Percentiles rank a stretch among this genome's conserved stretches.
phyloP scores from a whole-genome alignment of 129 eudicot species.

The Calendula officinalis region DNA sequence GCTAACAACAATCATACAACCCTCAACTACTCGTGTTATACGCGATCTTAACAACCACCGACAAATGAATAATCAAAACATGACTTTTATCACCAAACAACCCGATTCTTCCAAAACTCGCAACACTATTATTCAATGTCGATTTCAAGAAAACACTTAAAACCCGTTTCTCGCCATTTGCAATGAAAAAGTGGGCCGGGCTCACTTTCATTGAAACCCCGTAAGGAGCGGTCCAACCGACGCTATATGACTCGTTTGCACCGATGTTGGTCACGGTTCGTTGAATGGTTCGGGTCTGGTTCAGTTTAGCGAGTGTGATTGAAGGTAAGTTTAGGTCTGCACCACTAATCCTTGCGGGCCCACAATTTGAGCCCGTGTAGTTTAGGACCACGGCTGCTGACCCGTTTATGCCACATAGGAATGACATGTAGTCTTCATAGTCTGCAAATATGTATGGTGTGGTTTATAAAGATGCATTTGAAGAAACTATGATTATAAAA shows the following conservation, averaged over 20 bases:
- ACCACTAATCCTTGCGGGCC: slow-evolving; percentile 38
- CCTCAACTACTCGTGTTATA: slow-evolving; percentile 47
- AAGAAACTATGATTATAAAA: no score
- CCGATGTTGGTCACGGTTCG: slow-evolving; percentile 67
- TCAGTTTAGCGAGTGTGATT: slow-evolving; percentile 65
- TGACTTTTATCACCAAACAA: slow-evolving; percentile 80
- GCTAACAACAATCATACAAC: not conserved
- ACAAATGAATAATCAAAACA: slow-evolving; percentile 63
- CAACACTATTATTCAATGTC: slow-evolving; percentile 48
- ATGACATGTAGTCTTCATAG: slow-evolving; percentile 74
- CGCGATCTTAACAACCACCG: slow-evolving; percentile 54
- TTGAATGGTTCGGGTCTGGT: slow-evolving; percentile 52
- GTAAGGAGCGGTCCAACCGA: slow-evolving; percentile 82
- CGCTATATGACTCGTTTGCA: slow-evolving; percentile 63
- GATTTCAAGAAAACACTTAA: slow-evolving; percentile 50
- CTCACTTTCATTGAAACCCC: slow-evolving; percentile 70
- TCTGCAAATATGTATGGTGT: slow-evolving; percentile 35
- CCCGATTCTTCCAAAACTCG: slow-evolving; percentile 93
- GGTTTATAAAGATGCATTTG: not conserved
- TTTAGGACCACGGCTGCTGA: slow-evolving; percentile 67
- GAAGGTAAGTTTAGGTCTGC: slow-evolving; percentile 83
- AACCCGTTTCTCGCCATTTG: slow-evolving; percentile 57
- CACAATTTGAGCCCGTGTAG: slow-evolving; percentile 73
- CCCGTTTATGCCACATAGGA: slow-evolving; percentile 91
- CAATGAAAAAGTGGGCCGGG: slow-evolving; percentile 59